A percentile compares a stretch with the other conserved stretches of the same genome.
phyloP scores from a whole-genome alignment of 2,329 filamentous ascomycete genomes.

The Aspergillus novofumigatus region DNA sequence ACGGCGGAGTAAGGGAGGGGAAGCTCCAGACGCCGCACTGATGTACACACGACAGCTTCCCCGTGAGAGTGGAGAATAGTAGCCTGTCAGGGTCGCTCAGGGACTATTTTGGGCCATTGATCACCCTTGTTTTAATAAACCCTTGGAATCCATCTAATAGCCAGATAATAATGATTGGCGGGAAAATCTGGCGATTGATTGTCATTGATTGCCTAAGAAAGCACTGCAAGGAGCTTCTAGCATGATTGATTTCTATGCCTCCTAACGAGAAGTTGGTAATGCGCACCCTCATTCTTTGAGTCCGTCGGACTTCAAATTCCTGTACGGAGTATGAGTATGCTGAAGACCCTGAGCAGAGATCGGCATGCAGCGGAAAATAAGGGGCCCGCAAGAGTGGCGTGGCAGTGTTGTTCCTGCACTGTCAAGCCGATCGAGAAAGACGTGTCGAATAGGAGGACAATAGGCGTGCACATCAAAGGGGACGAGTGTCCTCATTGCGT shows the following conservation, averaged over 20 bases:
- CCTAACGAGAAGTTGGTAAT: background rate
- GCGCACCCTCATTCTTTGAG: background rate
- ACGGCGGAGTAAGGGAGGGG: background rate
- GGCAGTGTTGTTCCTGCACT: slow-evolving; percentile 1
- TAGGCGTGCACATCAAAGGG: slow-evolving; percentile 5
- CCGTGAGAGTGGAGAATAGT: background rate
- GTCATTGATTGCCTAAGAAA: background rate
- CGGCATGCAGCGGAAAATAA: background rate
- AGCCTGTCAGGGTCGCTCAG: background rate
- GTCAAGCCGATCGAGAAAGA: background rate
- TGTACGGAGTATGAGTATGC: background rate
- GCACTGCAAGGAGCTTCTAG: background rate
- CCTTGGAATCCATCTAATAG: background rate
- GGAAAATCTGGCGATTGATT: background rate
- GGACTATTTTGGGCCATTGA: background rate
- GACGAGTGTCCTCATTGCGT: slow-evolving; percentile 17
- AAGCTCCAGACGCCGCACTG: background rate
- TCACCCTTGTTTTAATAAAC: background rate
- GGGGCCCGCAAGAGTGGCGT: background rate
- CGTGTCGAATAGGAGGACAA: background rate
- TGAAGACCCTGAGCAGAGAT: background rate
- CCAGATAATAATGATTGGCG: background rate
- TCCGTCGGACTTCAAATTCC: background rate
- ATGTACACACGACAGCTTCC: background rate
- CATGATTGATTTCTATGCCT: background rate